These are phyloP conservation scores for Candida ovalis DNA, from an alignment of 805 yeast species.

Conservation along the genomic window DNA sequence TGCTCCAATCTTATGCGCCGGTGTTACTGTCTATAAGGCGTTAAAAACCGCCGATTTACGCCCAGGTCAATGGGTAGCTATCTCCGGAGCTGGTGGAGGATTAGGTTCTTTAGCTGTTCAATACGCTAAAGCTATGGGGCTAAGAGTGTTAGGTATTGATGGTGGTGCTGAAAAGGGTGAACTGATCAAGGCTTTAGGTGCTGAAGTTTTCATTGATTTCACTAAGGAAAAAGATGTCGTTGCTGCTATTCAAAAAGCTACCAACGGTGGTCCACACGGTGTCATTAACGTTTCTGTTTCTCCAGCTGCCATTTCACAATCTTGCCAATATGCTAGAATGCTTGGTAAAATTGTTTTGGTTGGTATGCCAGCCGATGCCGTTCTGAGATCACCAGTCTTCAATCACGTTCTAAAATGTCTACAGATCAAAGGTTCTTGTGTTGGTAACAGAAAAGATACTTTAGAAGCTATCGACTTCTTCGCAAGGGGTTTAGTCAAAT, in stretches of 20 bases:
- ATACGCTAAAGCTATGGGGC: conserved; percentile 76
- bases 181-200: conserved; percentile 53
- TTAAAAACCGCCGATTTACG: conserved; percentile 72
- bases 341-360: conserved; percentile 63
- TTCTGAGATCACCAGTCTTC: conserved; percentile 67
- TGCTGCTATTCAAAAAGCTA: conserved; percentile 37
- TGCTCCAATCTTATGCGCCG: conserved; percentile 87
- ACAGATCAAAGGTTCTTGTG: conserved; percentile 77
- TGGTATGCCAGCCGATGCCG: conserved; percentile 79
- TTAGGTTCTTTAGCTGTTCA: conserved; percentile 75
- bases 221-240: conserved; percentile 40
- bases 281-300: conserved; percentile 64
- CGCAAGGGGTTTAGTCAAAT: conserved; percentile 58
- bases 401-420: conserved; percentile 70
- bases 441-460: conserved; percentile 87
- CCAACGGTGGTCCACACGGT: conserved; percentile 61
- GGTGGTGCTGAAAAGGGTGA: conserved; percentile 67
- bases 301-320: conserved; percentile 48
- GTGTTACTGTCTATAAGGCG: conserved; percentile 89
- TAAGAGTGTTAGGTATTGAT: conserved; percentile 67
- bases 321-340: conserved; percentile 56
- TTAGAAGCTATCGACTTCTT: conserved; percentile 74
- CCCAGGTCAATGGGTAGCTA: conserved; percentile 76
- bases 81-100: conserved; percentile 83
- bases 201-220: conserved; percentile 60